Percentiles rank a stretch among this genome's conserved stretches.
Conservation (phyloP, 1,284 basidiomycete genomes). For the Pyrrhoderma noxium region DNA sequence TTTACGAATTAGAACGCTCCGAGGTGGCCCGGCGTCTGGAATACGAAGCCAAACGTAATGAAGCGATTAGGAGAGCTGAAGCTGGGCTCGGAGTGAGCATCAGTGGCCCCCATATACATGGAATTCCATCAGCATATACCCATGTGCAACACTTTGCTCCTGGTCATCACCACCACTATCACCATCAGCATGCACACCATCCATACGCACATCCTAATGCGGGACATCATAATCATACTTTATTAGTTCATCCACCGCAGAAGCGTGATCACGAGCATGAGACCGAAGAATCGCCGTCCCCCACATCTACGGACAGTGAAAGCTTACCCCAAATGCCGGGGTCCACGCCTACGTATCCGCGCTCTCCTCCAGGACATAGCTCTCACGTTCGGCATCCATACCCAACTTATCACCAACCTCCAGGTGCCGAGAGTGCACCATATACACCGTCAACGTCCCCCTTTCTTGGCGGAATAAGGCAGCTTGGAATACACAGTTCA, state of each 20-base stretch:
- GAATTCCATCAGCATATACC: not conserved
- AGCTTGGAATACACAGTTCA: slow-evolving; percentile 62
- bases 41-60: slow-evolving; percentile 75
- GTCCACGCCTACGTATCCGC: slow-evolving; percentile 29
- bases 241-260: slow-evolving; percentile 25
- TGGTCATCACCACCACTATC: slow-evolving; percentile 34
- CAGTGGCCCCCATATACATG: not conserved
- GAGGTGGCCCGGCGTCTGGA: slow-evolving; percentile 80
- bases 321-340: slow-evolving; percentile 19
- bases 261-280: slow-evolving; percentile 32
- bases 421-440: slow-evolving; percentile 5
- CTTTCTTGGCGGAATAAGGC: slow-evolving; percentile 76
- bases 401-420: not conserved
- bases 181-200: slow-evolving; percentile 25
- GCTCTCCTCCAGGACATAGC: slow-evolving; percentile 25
- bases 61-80: slow-evolving; percentile 75
- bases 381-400: slow-evolving; percentile 8
- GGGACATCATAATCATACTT: slow-evolving; percentile 23
- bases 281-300: slow-evolving; percentile 56
- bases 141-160: slow-evolving; percentile 31
- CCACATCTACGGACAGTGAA: slow-evolving; percentile 62
- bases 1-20: slow-evolving; percentile 78
- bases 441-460: slow-evolving; percentile 56
- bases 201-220: slow-evolving; percentile 17
- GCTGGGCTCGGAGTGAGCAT: slow-evolving; percentile 38